Percentiles rank a stretch among this genome's conserved stretches.
Conservation (phyloP, 768 basidiomycete genomes). For the Hydnum rufescens region DNA sequence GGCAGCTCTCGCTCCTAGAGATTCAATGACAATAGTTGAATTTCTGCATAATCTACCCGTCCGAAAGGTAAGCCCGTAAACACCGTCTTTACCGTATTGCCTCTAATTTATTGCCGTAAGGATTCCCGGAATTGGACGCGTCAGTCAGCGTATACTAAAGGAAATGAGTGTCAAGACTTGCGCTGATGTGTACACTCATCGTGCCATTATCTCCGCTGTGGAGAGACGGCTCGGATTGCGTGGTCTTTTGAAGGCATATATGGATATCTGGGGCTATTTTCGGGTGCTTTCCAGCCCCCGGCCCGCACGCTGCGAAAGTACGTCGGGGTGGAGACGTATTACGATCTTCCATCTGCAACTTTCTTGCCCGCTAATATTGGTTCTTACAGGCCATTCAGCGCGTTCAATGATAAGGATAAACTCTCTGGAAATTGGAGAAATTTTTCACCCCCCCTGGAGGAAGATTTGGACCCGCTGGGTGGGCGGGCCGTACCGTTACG, state of each 20-base stretch:
- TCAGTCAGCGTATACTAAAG: conserved; percentile 72
- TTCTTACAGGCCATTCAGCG: conserved; percentile 39
- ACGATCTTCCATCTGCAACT: too few species aligned
- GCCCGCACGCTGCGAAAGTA: conserved; percentile 57
- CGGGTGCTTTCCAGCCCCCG: conserved; percentile 57
- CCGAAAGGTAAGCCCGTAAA: conserved; percentile 27
- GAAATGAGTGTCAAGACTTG: conserved; percentile 84
- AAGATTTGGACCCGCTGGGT: conserved; percentile 61
- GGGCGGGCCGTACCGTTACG: conserved; percentile 75
- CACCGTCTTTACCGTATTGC: too few species aligned
- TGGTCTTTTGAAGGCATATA: conserved; percentile 58
- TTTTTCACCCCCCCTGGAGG: conserved; percentile 62
- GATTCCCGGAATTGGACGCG: conserved; percentile 80
- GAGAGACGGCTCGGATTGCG: conserved; percentile 46
- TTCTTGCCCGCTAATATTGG: conserved; percentile 1
- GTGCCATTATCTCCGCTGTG: too few species aligned
- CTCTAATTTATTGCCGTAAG: too few species aligned
- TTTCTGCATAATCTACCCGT: conserved; percentile 75
- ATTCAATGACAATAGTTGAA: conserved; percentile 35
- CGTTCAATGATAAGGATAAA: too few species aligned
- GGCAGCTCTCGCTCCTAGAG: conserved; percentile 43
- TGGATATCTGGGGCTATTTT: conserved; percentile 72
- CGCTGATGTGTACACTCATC: too few species aligned
- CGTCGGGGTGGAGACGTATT: too few species aligned
- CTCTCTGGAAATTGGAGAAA: conserved; percentile 67